Percentiles rank a stretch among this genome's conserved stretches.
Evolutionary conservation across 768 basidiomycete genomes (phyloP).

Genomic region (Podaxis pistillaris): DNA sequence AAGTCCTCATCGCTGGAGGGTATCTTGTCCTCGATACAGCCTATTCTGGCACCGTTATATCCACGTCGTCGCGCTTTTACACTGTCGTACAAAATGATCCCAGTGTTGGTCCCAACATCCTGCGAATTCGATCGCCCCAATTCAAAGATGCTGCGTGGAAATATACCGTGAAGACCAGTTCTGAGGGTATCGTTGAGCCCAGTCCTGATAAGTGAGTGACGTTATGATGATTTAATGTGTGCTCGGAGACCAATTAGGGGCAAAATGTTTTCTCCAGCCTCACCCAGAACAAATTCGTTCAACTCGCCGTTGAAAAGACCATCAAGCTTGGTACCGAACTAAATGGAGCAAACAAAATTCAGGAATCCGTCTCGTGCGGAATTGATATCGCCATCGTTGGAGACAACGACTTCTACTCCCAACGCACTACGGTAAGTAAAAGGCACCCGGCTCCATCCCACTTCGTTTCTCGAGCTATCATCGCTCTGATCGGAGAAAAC

Average conservation of each 20-base stretch:
- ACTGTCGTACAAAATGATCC: conserved; percentile 55
- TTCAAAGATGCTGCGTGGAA: conserved; percentile 81
- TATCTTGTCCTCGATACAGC: conserved; percentile 92
- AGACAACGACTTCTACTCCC: conserved; percentile 98
- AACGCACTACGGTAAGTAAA: conserved; percentile 70
- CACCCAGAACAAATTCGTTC: conserved; percentile 88
- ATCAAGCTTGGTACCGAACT: conserved; percentile 66
- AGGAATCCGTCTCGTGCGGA: conserved; percentile 44
- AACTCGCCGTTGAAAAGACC: conserved; percentile 81
- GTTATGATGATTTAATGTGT: conserved; percentile 13
- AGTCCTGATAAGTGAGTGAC: conserved; percentile 37
- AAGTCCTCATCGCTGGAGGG: conserved; percentile 93
- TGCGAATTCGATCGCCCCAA: conserved; percentile 87
- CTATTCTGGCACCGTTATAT: conserved; percentile 85
- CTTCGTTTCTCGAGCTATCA: not conserved
- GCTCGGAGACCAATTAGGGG: conserved; percentile 9
- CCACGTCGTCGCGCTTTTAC: conserved; percentile 94
- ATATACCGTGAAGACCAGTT: conserved; percentile 52
- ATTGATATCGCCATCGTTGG: conserved; percentile 83
- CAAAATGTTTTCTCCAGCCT: conserved; percentile 27
- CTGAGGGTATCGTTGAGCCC: conserved; percentile 32
- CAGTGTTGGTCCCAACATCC: conserved; percentile 32
- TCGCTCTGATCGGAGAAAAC: conserved; percentile 9
- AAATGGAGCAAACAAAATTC: conserved; percentile 41
- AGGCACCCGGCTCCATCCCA: conserved; percentile 3